phyloP scores from a whole-genome alignment of 441 rosid genomes.

The Manihot esculenta region DNA sequence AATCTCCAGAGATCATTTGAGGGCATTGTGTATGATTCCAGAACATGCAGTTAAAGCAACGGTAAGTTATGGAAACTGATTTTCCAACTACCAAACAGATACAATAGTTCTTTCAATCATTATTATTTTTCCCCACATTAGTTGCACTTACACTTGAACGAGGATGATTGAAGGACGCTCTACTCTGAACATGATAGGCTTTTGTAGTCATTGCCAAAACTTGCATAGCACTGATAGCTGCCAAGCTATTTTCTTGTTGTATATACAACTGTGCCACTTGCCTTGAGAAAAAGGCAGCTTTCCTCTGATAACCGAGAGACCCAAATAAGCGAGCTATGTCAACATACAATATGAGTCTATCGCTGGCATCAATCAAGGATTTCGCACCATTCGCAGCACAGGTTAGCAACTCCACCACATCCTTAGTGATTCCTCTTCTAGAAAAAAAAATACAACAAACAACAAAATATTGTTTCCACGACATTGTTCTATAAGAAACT shows the following conservation, averaged over 20 bases:
- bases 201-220: conserved; percentile 90
- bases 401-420: conserved; percentile 83
- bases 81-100: neutral
- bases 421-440: conserved; percentile 87
- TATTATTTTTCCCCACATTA: neutral
- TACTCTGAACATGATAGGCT: conserved; percentile 90
- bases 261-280: conserved; percentile 95
- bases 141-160: conserved; percentile 47
- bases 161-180: conserved; percentile 58
- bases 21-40: no score
- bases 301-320: conserved; percentile 82
- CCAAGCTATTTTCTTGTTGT: conserved; percentile 88
- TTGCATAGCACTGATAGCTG: conserved; percentile 97
- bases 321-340: conserved; percentile 97
- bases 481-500: neutral
- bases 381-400: conserved; percentile 97
- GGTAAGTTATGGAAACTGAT: neutral
- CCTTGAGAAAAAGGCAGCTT: conserved; percentile 98
- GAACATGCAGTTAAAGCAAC: conserved; percentile 4
- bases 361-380: conserved; percentile 90
- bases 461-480: neutral
- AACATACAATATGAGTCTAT: conserved; percentile 78
- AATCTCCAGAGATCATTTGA: no score
- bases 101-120: neutral
- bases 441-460: conserved; percentile 24